Evolutionary conservation across 179 eudicot genomes (phyloP).

Genomic region (Amaranthus tricolor): DNA sequence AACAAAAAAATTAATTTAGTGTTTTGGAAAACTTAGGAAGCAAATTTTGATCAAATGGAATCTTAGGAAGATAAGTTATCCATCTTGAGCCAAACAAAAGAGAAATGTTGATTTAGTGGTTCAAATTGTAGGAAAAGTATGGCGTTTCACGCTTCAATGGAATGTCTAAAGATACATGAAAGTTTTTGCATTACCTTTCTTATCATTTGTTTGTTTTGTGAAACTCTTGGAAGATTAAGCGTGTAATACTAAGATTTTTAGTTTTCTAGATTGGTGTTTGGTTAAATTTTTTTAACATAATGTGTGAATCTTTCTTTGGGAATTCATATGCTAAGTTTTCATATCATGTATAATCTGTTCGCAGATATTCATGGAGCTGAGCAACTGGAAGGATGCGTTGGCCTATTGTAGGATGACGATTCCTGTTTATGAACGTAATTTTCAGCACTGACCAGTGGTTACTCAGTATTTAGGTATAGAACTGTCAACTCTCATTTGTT

Average conservation of each 20-base stretch:
- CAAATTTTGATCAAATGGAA: too few species aligned
- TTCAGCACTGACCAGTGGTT: neutral
- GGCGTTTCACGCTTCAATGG: too few species aligned
- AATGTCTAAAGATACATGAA: neutral
- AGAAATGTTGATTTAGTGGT: too few species aligned
- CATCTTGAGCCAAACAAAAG: too few species aligned
- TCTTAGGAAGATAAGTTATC: too few species aligned
- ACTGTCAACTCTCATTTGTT: neutral
- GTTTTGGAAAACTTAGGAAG: too few species aligned
- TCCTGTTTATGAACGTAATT: slow-evolving; percentile 76
- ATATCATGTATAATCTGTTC: slow-evolving; percentile 2
- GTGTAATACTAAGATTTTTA: neutral
- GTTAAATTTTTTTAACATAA: neutral
- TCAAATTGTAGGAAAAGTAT: too few species aligned
- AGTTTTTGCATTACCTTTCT: too few species aligned
- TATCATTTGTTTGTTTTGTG: neutral
- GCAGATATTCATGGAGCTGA: slow-evolving; percentile 78
- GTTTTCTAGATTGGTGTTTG: neutral
- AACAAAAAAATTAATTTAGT: too few species aligned
- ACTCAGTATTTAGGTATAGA: too few species aligned
- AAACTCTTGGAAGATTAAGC: neutral
- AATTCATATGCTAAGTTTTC: neutral
- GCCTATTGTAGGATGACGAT: slow-evolving; percentile 65
- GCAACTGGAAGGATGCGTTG: slow-evolving; percentile 70
- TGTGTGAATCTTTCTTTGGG: neutral